Evolutionary conservation across 495 filamentous ascomycete genomes (phyloP), one percentile per base, ranked within the genome.

Genomic region (Aspergillus sclerotioniger): DNA sequence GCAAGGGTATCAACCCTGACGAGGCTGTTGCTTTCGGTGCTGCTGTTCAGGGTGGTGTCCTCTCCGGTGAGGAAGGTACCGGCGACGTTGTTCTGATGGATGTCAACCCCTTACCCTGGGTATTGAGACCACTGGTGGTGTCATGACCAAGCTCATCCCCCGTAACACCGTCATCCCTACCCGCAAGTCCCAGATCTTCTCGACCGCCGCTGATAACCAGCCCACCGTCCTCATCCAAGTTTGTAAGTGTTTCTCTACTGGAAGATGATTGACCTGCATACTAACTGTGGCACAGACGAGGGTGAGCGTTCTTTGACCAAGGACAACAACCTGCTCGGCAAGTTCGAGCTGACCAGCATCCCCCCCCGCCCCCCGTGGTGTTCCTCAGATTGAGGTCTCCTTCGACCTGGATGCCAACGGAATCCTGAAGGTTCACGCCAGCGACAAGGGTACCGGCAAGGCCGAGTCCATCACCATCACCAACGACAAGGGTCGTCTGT

Each of bases 1-100:
- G 87, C 86, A 96, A 98, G 89, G 90, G 90, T 81, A 95, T 98
- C 70, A 98, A 98, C 82, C 93, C 93, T 62, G 93, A 98, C 77
- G 92, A 98, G 77, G 93, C 93, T 77, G 93, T 96, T 64, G 93
- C 93, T 71, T 96, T 92, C 75, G 93, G 93, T 76, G 93, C 93
- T 59, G 93, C 93, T 69, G 92, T 98, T 68, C 93, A 98, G 81
- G 93, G 89, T 81, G 93, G 91, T 87, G 88, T 98, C 66, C 80
- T 98, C 50, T 90, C 91, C 65, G 90, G 90, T 57, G 91, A 96
- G 74, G 85, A 87, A 59, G 89, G 85, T 64, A 88, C 90, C 53
- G 80, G 77, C 20, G 84, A 84, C 10, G 72, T 96, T 57, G 90
- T 96, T 75, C 90, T 98, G 68, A 92, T 96, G 90, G 93, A 98